These are phyloP conservation scores for Daldinia decipiens DNA, from an alignment of 495 filamentous ascomycete genomes.

Conservation along the genomic window DNA sequence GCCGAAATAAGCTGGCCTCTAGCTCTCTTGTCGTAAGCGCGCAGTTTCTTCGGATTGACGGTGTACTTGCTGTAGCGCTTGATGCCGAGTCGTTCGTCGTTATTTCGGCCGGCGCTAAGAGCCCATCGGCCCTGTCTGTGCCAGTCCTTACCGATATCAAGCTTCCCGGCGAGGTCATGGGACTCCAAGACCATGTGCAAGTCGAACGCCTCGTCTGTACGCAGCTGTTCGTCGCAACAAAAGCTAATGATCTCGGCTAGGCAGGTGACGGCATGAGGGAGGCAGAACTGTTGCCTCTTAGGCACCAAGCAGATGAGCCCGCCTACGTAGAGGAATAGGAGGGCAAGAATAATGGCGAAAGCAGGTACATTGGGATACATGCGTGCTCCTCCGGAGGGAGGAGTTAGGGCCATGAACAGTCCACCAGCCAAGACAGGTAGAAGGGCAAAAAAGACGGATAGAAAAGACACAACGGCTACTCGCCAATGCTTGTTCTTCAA, in stretches of 20 bases:
- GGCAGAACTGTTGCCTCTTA: slow-evolving; percentile 62
- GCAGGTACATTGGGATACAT: slow-evolving; percentile 76
- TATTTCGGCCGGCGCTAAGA: slow-evolving; percentile 47
- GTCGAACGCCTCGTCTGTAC: slow-evolving; percentile 72
- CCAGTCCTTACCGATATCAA: slow-evolving; percentile 49
- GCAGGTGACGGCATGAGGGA: slow-evolving; percentile 75
- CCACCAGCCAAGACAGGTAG: slow-evolving; percentile 83
- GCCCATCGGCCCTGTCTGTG: slow-evolving; percentile 52
- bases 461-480: slow-evolving; percentile 73
- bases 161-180: slow-evolving; percentile 46
- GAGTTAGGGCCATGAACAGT: slow-evolving; percentile 80
- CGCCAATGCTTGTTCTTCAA: slow-evolving; percentile 73
- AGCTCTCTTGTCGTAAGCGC: slow-evolving; percentile 36
- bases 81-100: slow-evolving; percentile 51
- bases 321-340: slow-evolving; percentile 73
- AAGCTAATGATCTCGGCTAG: slow-evolving; percentile 82
- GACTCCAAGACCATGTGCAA: slow-evolving; percentile 39
- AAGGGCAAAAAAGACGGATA: slow-evolving; percentile 69
- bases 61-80: slow-evolving; percentile 55
- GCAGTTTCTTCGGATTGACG: slow-evolving; percentile 45
- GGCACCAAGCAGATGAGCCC: slow-evolving; percentile 63
- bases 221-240: slow-evolving; percentile 72
- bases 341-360: slow-evolving; percentile 72
- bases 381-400: slow-evolving; percentile 61
- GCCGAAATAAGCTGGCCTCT: slow-evolving; percentile 42